Base-by-base conservation (phyloP, 768 basidiomycete genomes). In the Panaeolus papilionaceus region DNA sequence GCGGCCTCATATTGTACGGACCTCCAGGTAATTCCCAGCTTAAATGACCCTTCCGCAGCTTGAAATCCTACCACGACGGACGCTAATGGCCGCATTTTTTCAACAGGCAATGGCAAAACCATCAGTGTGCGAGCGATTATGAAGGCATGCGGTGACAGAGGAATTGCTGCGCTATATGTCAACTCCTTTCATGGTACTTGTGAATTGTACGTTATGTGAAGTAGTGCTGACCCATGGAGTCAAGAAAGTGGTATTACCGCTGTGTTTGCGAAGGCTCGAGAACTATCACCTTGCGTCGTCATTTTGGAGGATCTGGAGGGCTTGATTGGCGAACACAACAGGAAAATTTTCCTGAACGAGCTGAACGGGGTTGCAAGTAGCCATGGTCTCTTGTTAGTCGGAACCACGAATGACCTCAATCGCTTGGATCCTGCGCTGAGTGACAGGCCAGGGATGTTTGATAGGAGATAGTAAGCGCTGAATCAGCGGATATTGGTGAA, bases 311-410 rank as follows among this genome's bases (percentile, higher is more conserved):
- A 84, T 51, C 72, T 95, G 6, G 94, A 96, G 72, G 90, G 90
- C 70, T 83, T 94, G 44, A 92, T 96, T 79, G 92, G 87, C 68
- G 87, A 93, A 72, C 61, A 73, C 8, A 95, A 94, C 73, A 86
- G 93, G 37, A 92, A 92, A 2, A 94, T 92, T 83, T 95, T 95
- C 86, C 82, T 96, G 62, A 96, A 96, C 73, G 90, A 95, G 74
- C 79, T 93, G 7, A 93, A 95, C 69, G 94, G 94, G 0, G 76
- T 95, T 38, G 88, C 90, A 73, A 85, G 88, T 39, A 95, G 94
- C 72, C 88, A 94, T 68, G 94, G 94, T 0, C 70, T 96, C 8
- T 83, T 95, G 37, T 79, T 95, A 72, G 89, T 95, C 64, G 89
- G 86, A 16, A 88, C 92, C 1, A 95, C 94, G 20, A 96, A 95